These are phyloP conservation scores for Zasmidium citrigriseum DNA, from an alignment of 2,329 filamentous ascomycete genomes.

Conservation along the genomic window DNA sequence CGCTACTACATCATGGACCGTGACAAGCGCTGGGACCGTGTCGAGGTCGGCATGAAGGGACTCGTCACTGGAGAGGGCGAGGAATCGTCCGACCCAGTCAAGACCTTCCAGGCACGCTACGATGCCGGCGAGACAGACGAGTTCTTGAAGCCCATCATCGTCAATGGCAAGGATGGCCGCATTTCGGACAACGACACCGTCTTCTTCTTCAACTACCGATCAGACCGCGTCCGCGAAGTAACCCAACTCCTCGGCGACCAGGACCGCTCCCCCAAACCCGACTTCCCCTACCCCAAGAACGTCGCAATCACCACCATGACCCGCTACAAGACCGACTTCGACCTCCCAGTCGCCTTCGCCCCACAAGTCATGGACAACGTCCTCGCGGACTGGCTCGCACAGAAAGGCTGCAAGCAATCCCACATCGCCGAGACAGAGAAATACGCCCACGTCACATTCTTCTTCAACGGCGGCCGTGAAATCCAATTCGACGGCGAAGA, in stretches of 20 bases:
- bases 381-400: constrained; percentile 93
- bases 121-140: constrained; percentile 88
- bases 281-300: constrained; percentile 93
- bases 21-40: constrained; percentile 97
- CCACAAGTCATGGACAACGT: constrained; percentile 97
- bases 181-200: constrained; percentile 91
- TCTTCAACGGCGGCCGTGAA: constrained; percentile 99
- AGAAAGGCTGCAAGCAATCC: constrained; percentile 87
- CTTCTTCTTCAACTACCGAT: constrained; percentile 99
- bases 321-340: constrained; percentile 93
- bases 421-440: constrained; percentile 99
- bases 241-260: constrained; percentile 90
- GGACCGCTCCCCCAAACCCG: constrained; percentile 85
- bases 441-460: constrained; percentile 99
- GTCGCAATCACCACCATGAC: constrained; percentile 93
- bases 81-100: constrained; percentile 77
- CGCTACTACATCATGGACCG: constrained; percentile 99
- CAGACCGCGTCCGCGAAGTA: constrained; percentile 93
- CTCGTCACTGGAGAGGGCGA: constrained; percentile 85
- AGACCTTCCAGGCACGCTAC: constrained; percentile 85
- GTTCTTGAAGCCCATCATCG: constrained; percentile 96
- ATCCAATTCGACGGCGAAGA: constrained; percentile 91
- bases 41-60: constrained; percentile 87
- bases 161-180: constrained; percentile 81
- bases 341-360: constrained; percentile 87